Percentiles rank a stretch among this genome's conserved stretches.
phyloP scores from a whole-genome alignment of 495 filamentous ascomycete genomes.

The Aspergillus indologenus region DNA sequence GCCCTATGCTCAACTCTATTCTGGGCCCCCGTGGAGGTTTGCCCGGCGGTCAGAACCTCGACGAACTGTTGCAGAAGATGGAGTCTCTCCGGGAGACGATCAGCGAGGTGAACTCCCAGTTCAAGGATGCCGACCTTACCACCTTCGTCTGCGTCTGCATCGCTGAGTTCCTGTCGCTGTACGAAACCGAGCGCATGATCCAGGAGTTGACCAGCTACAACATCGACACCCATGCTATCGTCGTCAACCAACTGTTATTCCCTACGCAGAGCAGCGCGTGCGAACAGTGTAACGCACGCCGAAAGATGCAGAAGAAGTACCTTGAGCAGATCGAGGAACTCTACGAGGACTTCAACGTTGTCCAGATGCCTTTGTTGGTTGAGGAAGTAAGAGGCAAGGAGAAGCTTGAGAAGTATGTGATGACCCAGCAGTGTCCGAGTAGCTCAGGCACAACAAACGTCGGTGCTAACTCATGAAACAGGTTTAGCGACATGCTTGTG shows the following conservation, averaged over 20 bases:
- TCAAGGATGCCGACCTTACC: conserved; percentile 93
- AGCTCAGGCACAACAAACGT: neutral
- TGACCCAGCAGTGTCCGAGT: neutral
- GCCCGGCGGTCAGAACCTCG: conserved; percentile 86
- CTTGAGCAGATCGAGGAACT: conserved; percentile 97
- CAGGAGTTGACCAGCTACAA: conserved; percentile 90
- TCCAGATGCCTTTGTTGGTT: conserved; percentile 92
- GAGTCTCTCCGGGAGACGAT: conserved; percentile 91
- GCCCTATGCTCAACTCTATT: conserved; percentile 91
- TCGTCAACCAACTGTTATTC: conserved; percentile 97
- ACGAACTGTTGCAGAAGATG: conserved; percentile 90
- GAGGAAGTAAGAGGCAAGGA: conserved; percentile 97
- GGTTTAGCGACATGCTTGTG: conserved; percentile 90
- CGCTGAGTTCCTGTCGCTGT: conserved; percentile 93
- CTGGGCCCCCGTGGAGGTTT: conserved; percentile 78
- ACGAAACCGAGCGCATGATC: conserved; percentile 99
- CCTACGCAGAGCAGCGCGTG: conserved; percentile 82
- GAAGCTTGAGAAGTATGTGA: conserved; percentile 71
- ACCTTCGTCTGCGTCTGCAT: conserved; percentile 99
- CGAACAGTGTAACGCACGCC: conserved; percentile 90
- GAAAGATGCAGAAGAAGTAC: conserved; percentile 99
- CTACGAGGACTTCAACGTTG: conserved; percentile 98
- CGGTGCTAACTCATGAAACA: conserved; percentile 26
- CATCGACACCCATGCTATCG: conserved; percentile 96
- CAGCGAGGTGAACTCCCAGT: conserved; percentile 92